Percentiles rank a stretch among this genome's conserved stretches.
These are phyloP conservation scores for Arabidopsis thaliana DNA, from an alignment of 345 rosid genomes.

Conservation along the genomic window DNA sequence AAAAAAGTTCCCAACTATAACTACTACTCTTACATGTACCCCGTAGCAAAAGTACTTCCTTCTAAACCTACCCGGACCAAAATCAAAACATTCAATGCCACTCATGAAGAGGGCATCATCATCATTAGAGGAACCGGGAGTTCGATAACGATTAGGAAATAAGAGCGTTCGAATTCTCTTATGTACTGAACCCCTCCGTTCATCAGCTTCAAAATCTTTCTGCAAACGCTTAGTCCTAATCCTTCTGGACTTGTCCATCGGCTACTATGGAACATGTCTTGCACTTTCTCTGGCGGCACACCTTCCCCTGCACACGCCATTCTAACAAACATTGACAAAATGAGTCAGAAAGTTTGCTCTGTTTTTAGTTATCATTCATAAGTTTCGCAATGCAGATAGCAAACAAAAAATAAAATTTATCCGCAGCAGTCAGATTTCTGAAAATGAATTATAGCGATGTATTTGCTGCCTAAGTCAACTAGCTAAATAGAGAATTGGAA, in stretches of 20 bases:
- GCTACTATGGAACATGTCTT: conserved; percentile 85
- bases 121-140: conserved; percentile 53
- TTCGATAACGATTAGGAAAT: conserved; percentile 70
- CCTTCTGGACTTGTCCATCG: conserved; percentile 85
- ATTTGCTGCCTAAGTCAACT: neutral
- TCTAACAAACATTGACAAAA: conserved; percentile 47
- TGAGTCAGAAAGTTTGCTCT: neutral
- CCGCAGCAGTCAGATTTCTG: neutral
- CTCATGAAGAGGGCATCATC: neutral
- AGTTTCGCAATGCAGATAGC: neutral
- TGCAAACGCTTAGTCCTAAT: conserved; percentile 85
- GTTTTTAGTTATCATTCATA: neutral
- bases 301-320: conserved; percentile 93
- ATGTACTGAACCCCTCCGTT: conserved; percentile 91
- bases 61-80: neutral
- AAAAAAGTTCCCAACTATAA: neutral
- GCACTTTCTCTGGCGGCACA: conserved; percentile 79
- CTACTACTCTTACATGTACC: neutral
- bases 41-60: neutral
- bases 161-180: conserved; percentile 78
- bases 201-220: conserved; percentile 88
- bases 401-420: neutral
- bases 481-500: neutral
- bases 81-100: neutral
- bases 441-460: neutral